These are phyloP conservation scores for Fusarium chaquense DNA, from an alignment of 2,329 filamentous ascomycete genomes.

Conservation along the genomic window DNA sequence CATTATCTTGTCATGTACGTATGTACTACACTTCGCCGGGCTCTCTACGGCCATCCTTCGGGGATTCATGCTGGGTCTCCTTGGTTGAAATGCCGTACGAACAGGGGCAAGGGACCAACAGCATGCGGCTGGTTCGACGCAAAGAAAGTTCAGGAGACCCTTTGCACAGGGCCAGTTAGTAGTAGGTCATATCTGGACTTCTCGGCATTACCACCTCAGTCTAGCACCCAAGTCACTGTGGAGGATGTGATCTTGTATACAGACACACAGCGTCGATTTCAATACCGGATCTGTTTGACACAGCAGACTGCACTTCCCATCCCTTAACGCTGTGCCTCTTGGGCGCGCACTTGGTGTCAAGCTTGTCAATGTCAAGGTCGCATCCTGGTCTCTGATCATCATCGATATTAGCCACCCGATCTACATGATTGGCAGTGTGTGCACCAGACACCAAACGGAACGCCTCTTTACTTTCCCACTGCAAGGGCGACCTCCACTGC, in stretches of 20 bases:
- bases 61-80: constrained; percentile 26
- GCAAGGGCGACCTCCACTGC: constrained; percentile 42
- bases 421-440: constrained; percentile 28
- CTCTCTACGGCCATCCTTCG: constrained; percentile 36
- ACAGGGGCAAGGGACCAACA: constrained; percentile 27
- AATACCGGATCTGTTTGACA: neutral
- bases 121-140: constrained; percentile 23
- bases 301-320: constrained; percentile 4
- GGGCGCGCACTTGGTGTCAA: constrained; percentile 2
- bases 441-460: constrained; percentile 33
- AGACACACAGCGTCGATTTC: neutral
- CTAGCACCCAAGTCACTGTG: neutral
- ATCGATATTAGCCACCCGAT: constrained; percentile 32
- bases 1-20: neutral
- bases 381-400: constrained; percentile 41
- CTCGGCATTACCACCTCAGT: constrained; percentile 10
- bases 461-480: constrained; percentile 30
- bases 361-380: constrained; percentile 27
- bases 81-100: constrained; percentile 17
- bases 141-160: constrained; percentile 24
- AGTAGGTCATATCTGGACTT: neutral
- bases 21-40: constrained; percentile 6
- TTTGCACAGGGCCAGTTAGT: constrained; percentile 23
- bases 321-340: constrained; percentile 21
- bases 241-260: neutral